Percentiles rank a stretch among this genome's conserved stretches.
phyloP scores from a whole-genome alignment of 2,329 filamentous ascomycete species.

The Emmonsiellopsis sp. region DNA sequence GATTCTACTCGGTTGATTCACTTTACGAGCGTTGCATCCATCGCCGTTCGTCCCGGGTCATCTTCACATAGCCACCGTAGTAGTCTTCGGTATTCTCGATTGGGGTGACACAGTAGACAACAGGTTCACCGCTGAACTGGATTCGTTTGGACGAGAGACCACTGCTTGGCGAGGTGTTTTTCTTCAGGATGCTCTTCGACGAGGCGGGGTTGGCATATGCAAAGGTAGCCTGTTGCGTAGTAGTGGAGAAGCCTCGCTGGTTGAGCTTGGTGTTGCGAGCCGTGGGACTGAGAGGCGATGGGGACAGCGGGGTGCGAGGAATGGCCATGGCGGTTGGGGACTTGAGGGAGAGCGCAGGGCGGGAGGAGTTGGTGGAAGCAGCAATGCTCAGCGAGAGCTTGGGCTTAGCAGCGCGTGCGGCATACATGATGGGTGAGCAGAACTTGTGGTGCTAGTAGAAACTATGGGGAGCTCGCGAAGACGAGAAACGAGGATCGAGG shows the following conservation, averaged over 20 bases:
- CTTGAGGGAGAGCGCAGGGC: conserved; percentile 33
- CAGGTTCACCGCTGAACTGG: conserved; percentile 35
- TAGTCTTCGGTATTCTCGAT: conserved; percentile 41
- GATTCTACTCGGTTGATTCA: neutral
- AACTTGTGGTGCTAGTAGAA: neutral
- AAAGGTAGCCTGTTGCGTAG: conserved; percentile 30
- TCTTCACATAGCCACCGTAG: conserved; percentile 37
- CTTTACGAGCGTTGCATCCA: conserved; percentile 32
- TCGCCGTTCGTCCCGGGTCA: conserved; percentile 37
- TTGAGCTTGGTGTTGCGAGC: conserved; percentile 28
- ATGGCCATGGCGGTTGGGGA: conserved; percentile 27
- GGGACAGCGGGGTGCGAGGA: conserved; percentile 35
- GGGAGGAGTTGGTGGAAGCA: conserved; percentile 21
- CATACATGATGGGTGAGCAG: conserved; percentile 27
- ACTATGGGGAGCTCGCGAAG: neutral
- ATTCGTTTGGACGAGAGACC: conserved; percentile 26
- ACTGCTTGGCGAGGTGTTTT: conserved; percentile 14
- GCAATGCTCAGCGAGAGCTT: conserved; percentile 40
- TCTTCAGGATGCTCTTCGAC: conserved; percentile 41
- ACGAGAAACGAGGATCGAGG: neutral
- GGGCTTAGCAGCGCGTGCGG: conserved; percentile 32
- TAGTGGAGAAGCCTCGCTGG: conserved; percentile 29
- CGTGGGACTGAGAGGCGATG: conserved; percentile 33
- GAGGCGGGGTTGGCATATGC: conserved; percentile 35
- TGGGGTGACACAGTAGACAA: conserved; percentile 38